A percentile compares a stretch with the other conserved stretches of the same genome.
Evolutionary conservation across 2,329 filamentous ascomycete species (phyloP).

Genomic region (Xylariomycetidae sp.): DNA sequence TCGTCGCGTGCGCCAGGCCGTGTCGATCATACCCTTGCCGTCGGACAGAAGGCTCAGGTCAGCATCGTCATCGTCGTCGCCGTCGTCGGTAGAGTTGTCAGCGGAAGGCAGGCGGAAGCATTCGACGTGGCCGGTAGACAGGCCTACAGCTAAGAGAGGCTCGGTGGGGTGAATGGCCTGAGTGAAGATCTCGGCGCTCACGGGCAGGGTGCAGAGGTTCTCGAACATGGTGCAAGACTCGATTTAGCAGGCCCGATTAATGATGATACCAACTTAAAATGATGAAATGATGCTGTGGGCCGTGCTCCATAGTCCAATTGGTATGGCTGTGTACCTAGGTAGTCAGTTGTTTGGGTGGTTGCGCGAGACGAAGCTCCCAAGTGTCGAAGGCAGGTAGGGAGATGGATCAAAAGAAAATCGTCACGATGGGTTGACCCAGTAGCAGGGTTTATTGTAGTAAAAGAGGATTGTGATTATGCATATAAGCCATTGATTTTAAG

Average conservation of each 20-base stretch:
- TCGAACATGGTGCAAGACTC: constrained; percentile 64
- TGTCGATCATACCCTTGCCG: constrained; percentile 74
- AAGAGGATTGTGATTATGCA: too few species aligned
- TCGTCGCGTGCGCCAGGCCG: constrained; percentile 77
- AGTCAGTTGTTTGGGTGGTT: too few species aligned
- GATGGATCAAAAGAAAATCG: too few species aligned
- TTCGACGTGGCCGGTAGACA: constrained; percentile 81
- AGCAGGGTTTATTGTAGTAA: too few species aligned
- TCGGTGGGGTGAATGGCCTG: constrained; percentile 82
- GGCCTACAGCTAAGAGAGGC: constrained; percentile 79
- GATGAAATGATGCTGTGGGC: too few species aligned
- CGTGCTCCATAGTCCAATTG: too few species aligned
- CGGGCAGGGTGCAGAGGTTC: constrained; percentile 83
- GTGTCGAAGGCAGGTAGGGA: too few species aligned
- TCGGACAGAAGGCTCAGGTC: constrained; percentile 47
- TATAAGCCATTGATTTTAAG: too few species aligned
- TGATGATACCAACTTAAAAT: too few species aligned
- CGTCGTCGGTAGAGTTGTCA: constrained; percentile 39
- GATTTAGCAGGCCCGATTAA: constrained; percentile 3
- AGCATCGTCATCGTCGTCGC: constrained; percentile 49
- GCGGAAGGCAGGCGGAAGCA: constrained; percentile 67
- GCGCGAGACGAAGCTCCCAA: too few species aligned
- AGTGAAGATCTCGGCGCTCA: constrained; percentile 81
- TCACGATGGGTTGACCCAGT: too few species aligned
- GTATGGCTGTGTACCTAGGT: too few species aligned